Percentiles rank a stretch among this genome's conserved stretches.
These are phyloP conservation scores for Aegilops tauschii DNA, from an alignment of 176 grass and related monocot genomes.

Conservation along the genomic window DNA sequence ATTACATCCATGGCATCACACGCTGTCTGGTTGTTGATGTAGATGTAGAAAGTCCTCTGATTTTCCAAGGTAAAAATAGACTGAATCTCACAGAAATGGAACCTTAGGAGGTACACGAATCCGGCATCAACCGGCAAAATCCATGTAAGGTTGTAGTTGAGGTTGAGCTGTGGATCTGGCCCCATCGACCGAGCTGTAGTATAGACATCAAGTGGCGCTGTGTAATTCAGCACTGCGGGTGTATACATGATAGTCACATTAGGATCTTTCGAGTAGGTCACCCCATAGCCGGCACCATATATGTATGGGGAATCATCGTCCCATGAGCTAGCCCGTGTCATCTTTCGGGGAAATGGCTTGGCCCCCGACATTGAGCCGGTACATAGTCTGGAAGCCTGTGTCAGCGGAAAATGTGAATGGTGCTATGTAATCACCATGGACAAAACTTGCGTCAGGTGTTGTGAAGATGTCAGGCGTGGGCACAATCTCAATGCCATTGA, in stretches of 20 bases:
- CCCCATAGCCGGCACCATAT: neutral
- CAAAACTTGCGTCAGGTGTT: neutral
- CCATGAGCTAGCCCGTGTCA: slow-evolving; percentile 30
- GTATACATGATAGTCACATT: slow-evolving; percentile 29
- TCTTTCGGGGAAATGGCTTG: neutral
- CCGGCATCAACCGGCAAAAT: slow-evolving; percentile 11
- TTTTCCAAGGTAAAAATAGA: neutral
- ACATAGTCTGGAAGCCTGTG: slow-evolving; percentile 29
- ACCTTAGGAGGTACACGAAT: slow-evolving; percentile 23
- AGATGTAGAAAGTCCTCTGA: slow-evolving; percentile 29
- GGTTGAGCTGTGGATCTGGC: neutral
- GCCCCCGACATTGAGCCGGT: slow-evolving; percentile 30
- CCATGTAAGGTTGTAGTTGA: slow-evolving; percentile 43
- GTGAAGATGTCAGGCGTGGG: slow-evolving; percentile 32
- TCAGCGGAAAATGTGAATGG: neutral
- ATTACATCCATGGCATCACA: slow-evolving; percentile 28
- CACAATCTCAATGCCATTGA: slow-evolving; percentile 50
- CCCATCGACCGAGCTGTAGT: slow-evolving; percentile 33
- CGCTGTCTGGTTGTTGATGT: slow-evolving; percentile 41
- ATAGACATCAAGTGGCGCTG: slow-evolving; percentile 23
- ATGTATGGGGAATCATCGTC: slow-evolving; percentile 10
- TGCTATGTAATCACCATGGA: neutral
- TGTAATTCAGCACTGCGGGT: neutral
- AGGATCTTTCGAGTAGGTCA: neutral
- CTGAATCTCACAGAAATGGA: slow-evolving; percentile 45